Evolutionary conservation across 2,329 filamentous ascomycete genomes (phyloP).

Genomic region (Sclerotinia trifoliorum): DNA sequence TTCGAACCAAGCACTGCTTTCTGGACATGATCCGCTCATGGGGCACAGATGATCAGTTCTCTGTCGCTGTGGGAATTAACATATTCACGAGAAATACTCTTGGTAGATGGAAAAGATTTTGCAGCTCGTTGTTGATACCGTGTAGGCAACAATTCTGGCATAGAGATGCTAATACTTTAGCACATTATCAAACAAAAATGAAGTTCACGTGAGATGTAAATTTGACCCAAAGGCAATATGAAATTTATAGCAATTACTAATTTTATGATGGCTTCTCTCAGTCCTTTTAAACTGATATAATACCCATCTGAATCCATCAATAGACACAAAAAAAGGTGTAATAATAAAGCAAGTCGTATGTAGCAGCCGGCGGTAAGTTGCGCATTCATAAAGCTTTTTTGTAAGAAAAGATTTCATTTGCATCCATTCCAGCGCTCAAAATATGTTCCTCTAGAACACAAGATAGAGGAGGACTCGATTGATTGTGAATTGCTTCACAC

Average conservation of each 20-base stretch:
- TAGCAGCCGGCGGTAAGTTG: constrained; percentile 73
- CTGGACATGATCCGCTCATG: background rate
- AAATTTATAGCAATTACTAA: too few species aligned
- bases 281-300: background rate
- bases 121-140: background rate
- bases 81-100: background rate
- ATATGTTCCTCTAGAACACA: constrained; percentile 59
- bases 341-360: constrained; percentile 44
- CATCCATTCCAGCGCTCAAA: constrained; percentile 68
- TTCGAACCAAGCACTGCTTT: background rate
- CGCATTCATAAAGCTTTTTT: constrained; percentile 45
- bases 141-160: background rate
- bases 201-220: background rate
- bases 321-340: background rate
- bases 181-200: background rate
- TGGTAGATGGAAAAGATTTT: background rate
- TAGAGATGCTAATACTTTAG: background rate
- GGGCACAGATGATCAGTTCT: background rate
- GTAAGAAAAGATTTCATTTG: constrained; percentile 54
- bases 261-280: background rate
- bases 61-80: background rate
- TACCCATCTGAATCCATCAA: background rate
- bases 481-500: constrained; percentile 43
- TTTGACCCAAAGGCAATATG: background rate
- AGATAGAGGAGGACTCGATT: constrained; percentile 71